Base-by-base conservation (phyloP, 2,329 filamentous ascomycete species). In the Calycina herbarum region DNA sequence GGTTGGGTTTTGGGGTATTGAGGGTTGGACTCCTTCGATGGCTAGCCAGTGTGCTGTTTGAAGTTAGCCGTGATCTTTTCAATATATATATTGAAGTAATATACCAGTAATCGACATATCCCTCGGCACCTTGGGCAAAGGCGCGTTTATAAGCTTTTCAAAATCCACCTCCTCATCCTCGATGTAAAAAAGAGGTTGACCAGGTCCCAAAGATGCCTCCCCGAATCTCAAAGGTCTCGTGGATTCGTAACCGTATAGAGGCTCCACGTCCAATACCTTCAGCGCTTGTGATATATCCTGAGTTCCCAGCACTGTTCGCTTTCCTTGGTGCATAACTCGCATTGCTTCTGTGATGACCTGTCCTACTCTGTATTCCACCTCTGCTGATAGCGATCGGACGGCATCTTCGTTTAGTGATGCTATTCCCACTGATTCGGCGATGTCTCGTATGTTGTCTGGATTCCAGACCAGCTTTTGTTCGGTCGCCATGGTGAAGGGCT, bases 141-240 rank as follows among this genome's bases (percentile, higher is more conserved):
- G 92, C 70, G 93, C 93, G 80, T 99, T 99, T 77, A 99, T 97
- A 71, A 99, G 82, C 82, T 98, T 98, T 81, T 99, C 95, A 76
- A 99, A 98, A 78, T 99, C 95, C 63, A 98, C 90, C 81, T 99
- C 95, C 76, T 99, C 95, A 77, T 99, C 95, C 76, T 99, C 95
- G 45, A 99, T 91, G 77, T 99, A 99, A 79, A 94, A 99, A 27
- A 99, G 82, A 62, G 94, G 93, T 79, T 99, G 95, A 10, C 94
- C 94, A 15, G 94, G 93, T 0, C 95, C 95, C 67, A 99, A 82
- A 65, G 92, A 96, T 2, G 95, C 95, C 79, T 99, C 95, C 61
- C 95, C 95, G 75, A 96, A 99, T 63, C 91, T 87, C 73, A 99
- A 81, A 31, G 94, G 92, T 61, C 94, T 85, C 54, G 92, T 95